phyloP scores from a whole-genome alignment of 2,329 filamentous ascomycete genomes.

The Aschersonia sp. region DNA sequence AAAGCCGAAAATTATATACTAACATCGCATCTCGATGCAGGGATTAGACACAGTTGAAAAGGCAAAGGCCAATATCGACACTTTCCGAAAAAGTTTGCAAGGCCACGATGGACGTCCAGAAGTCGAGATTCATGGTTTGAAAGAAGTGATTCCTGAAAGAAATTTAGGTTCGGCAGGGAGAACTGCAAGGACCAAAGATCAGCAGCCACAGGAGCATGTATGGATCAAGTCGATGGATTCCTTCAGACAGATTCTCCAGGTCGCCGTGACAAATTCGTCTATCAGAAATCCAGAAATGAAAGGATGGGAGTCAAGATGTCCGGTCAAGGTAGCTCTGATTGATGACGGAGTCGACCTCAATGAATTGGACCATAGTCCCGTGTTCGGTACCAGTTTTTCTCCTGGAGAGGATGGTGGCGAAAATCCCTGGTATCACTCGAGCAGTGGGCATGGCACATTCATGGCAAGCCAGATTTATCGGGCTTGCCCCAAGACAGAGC shows the following conservation, averaged over 20 bases:
- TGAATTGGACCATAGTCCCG: constrained; percentile 11
- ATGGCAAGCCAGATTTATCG: constrained; percentile 13
- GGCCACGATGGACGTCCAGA: no score
- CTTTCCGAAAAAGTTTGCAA: no score
- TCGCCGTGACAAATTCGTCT: not conserved
- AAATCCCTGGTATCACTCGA: constrained; percentile 14
- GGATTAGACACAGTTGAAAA: no score
- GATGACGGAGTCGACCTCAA: constrained; percentile 22
- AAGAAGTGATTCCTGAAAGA: no score
- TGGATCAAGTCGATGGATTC: constrained; percentile 1
- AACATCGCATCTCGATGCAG: no score
- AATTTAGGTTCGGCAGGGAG: not conserved
- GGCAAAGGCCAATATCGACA: no score
- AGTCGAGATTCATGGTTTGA: no score
- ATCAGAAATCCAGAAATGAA: not conserved
- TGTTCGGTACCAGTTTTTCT: constrained; percentile 13
- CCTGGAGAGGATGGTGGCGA: constrained; percentile 7
- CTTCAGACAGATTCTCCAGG: not conserved
- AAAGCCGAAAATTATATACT: not conserved
- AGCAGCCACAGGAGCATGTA: not conserved
- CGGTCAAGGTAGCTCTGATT: constrained; percentile 17
- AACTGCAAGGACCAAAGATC: not conserved
- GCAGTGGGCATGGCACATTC: constrained; percentile 11
- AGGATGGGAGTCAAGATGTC: not conserved
- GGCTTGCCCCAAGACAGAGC: constrained; percentile 11